Conservation (phyloP, 495 filamentous ascomycete genomes). For the Penicillium robsamsonii region DNA sequence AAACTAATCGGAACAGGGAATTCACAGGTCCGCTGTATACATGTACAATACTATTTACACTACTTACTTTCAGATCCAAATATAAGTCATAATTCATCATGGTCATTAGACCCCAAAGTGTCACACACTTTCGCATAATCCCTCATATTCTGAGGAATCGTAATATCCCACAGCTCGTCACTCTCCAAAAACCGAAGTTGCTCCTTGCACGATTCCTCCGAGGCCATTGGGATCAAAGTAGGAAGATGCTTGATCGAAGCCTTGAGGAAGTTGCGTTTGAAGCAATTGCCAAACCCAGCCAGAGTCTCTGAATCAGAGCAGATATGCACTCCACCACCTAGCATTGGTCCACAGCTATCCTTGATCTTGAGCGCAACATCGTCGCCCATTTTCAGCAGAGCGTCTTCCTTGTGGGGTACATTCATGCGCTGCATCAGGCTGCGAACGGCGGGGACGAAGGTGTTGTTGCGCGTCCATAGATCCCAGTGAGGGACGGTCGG, state of each 20-base stretch:
- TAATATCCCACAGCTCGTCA: constrained; percentile 40
- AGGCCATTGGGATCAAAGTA: constrained; percentile 38
- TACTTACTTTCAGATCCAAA: neutral
- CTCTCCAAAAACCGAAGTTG: constrained; percentile 36
- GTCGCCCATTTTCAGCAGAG: constrained; percentile 40
- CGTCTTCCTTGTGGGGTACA: constrained; percentile 35
- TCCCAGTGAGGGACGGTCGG: constrained; percentile 47
- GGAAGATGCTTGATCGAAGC: constrained; percentile 36
- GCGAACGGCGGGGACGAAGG: constrained; percentile 43
- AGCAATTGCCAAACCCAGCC: constrained; percentile 44
- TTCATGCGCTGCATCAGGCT: constrained; percentile 37
- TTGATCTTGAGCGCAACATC: constrained; percentile 44
- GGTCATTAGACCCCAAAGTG: constrained; percentile 21
- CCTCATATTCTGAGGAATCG: constrained; percentile 44
- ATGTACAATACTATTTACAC: neutral
- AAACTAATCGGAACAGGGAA: no score
- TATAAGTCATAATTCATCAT: constrained; percentile 27
- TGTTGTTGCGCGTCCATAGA: constrained; percentile 46
- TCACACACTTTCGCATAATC: constrained; percentile 44
- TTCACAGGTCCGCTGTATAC: no score
- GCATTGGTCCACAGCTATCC: constrained; percentile 33
- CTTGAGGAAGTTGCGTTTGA: constrained; percentile 42
- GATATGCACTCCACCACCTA: constrained; percentile 38
- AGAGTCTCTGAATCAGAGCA: constrained; percentile 38
- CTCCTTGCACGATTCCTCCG: constrained; percentile 38